Evolutionary conservation across 306 rosid species (phyloP), one percentile per base, ranked within the genome.

Genomic region (Glycine soja): DNA sequence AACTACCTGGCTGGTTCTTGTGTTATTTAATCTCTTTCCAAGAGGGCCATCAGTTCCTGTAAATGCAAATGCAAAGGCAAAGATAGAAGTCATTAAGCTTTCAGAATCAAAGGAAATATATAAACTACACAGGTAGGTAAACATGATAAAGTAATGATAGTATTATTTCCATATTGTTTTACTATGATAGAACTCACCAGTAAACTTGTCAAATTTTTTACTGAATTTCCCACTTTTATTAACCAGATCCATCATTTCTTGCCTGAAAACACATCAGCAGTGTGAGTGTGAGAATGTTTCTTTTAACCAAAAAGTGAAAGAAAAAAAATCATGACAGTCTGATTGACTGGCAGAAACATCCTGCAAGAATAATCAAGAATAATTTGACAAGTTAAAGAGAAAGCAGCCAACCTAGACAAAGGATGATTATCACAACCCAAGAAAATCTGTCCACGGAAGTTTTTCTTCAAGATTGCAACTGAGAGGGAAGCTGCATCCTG

Each of bases 401-500:
- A 43, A 50, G 66, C 59, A 15, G 14, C 45, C 7, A 70, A 95
- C 99, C 99, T 95, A 83, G 99, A 93, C 66, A 95, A 74, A 61
- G 98, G 99, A 78, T 95, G 96, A 85, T 88, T 86, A 66, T 95
- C 99, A 82, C 98, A 93, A 54, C 98, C 99, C 86, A 93, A 76
- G 88, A 93, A 91, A 86, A 89, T 88, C 88, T 46, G 85, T 66
- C 88, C 87, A 36, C 85, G 83, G 50, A 87, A 70, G 67, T 82
- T 92, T 87, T 92, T 91, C 89, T 92, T 89, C 86, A 95, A 86
- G 87, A 95, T 91, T 59, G 94, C 89, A 84, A 91, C 89, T 4
- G 90, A 67, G 13, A 95, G 91, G 73, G 97, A 90, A 78, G 98
- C 98, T 14, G 98, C 99, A 87, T 95, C 99, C 99, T 95, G 90